Base-by-base conservation (phyloP, 495 filamentous ascomycete genomes). In the Penicillium maclennaniae region DNA sequence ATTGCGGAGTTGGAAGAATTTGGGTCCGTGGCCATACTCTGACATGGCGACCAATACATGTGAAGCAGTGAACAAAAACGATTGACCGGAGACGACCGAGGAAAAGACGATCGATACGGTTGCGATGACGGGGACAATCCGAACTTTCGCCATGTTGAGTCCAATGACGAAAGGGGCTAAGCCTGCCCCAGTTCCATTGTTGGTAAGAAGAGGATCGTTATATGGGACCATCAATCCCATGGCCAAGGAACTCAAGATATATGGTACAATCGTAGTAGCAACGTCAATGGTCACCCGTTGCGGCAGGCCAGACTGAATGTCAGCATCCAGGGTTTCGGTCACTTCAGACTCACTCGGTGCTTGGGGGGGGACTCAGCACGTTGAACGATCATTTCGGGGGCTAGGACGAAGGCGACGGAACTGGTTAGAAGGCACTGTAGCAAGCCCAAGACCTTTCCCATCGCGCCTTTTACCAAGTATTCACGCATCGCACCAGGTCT, bases 71-170 rank as follows among this genome's bases (percentile, higher is more conserved):
- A 78, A 82, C 15, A 86, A 70, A 67, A 83, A 85, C 1, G 79
- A 79, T 57, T 84, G 85, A 31, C 76, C 83, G 17, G 82, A 82
- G 7, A 81, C 83, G 73, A 87, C 87, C 2, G 86, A 87, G 4
- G 85, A 88, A 9, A 86, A 82, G 38, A 89, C 76, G 45, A 92
- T 88, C 6, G 85, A 72, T 1, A 83, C 78, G 31, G 87, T 90
- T 49, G 86, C 85, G 23, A 87, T 73, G 3, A 71, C 78, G n/a
- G 81, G 77, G 15, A 90, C 75, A 7, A 75, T 78, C 0, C 71
- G 73, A 56, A 85, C 79, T 4, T 73, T 69, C 9, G 81, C 76
- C 34, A 74, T 70, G 19, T 56, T 61, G 21, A 72, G 55, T 2
- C 66, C 72, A 25, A 75, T 61, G 7, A 69, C 36, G 47, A 62